A percentile compares a stretch with the other conserved stretches of the same genome.
These are phyloP conservation scores for Caryopteris hybrid DNA, from an alignment of 305 asterid genomes.

Conservation along the genomic window DNA sequence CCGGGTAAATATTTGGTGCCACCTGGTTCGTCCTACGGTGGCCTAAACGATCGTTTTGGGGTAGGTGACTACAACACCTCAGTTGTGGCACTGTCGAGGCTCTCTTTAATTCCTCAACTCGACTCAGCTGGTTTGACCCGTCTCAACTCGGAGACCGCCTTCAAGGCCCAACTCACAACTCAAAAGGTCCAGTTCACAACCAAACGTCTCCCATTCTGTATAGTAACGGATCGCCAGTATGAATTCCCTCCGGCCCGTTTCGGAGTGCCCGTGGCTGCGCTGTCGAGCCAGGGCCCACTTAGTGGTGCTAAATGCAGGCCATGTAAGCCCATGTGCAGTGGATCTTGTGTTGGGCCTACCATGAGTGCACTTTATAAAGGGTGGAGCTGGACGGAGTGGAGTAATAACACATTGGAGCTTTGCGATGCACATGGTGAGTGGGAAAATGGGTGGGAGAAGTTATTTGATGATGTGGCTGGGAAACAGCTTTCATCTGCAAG, in stretches of 20 bases:
- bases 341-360: conserved; percentile 53
- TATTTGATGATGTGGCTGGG: conserved; percentile 56
- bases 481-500: conserved; percentile 42
- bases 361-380: conserved; percentile 44
- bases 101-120: conserved; percentile 60
- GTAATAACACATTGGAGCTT: conserved; percentile 45
- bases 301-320: conserved; percentile 92
- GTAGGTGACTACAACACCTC: conserved; percentile 78
- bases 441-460: conserved; percentile 71
- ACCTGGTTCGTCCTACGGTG: conserved; percentile 80
- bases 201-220: conserved; percentile 60
- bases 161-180: conserved; percentile 72
- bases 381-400: conserved; percentile 96
- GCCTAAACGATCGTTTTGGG: conserved; percentile 86
- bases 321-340: conserved; percentile 55
- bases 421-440: conserved; percentile 73
- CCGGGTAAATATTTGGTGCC: conserved; percentile 73
- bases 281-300: conserved; percentile 75
- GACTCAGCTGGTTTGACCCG: conserved; percentile 49
- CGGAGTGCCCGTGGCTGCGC: conserved; percentile 75
- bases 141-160: conserved; percentile 79
- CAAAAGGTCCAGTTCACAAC: conserved; percentile 39
- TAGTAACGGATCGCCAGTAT: conserved; percentile 68
- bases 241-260: conserved; percentile 50
- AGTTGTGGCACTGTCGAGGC: conserved; percentile 68